A percentile compares a stretch with the other conserved stretches of the same genome.
These are phyloP conservation scores for Vitis riparia DNA, from an alignment of 164 flowering plant genomes.

Conservation along the genomic window DNA sequence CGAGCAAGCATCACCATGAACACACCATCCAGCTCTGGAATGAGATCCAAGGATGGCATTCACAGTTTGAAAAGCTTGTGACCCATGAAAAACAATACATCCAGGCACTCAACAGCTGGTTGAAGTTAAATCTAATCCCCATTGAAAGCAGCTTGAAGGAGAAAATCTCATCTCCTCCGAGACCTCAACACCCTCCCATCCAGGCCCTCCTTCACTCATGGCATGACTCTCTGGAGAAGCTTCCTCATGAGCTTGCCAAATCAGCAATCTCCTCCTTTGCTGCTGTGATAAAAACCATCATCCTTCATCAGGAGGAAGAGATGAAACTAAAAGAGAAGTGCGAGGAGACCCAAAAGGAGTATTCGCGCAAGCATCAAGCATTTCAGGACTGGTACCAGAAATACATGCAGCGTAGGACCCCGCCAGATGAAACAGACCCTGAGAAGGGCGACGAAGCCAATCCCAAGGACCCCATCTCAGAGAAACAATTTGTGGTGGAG, in stretches of 20 bases:
- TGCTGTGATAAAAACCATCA: slow-evolving; percentile 64
- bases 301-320: slow-evolving; percentile 69
- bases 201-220: slow-evolving; percentile 62
- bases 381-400: slow-evolving; percentile 77
- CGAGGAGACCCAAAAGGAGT: slow-evolving; percentile 72
- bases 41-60: slow-evolving; percentile 59
- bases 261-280: slow-evolving; percentile 64
- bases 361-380: slow-evolving; percentile 41
- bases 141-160: slow-evolving; percentile 82
- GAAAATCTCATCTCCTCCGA: slow-evolving; percentile 72
- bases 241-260: slow-evolving; percentile 70
- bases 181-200: slow-evolving; percentile 58
- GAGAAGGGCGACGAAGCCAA: slow-evolving; percentile 48
- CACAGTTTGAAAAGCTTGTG: slow-evolving; percentile 59
- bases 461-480: slow-evolving; percentile 52
- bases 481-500: slow-evolving; percentile 59
- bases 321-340: slow-evolving; percentile 68
- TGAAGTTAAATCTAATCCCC: slow-evolving; percentile 79
- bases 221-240: slow-evolving; percentile 72
- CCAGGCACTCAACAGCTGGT: slow-evolving; percentile 63
- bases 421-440: slow-evolving; percentile 48
- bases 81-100: slow-evolving; percentile 67
- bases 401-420: slow-evolving; percentile 42
- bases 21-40: slow-evolving; percentile 58
- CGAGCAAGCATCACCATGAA: slow-evolving; percentile 63